Evolutionary conservation across 306 rosid genomes (phyloP), one percentile per base, ranked within the genome.

Genomic region (Carpinus viminea): DNA sequence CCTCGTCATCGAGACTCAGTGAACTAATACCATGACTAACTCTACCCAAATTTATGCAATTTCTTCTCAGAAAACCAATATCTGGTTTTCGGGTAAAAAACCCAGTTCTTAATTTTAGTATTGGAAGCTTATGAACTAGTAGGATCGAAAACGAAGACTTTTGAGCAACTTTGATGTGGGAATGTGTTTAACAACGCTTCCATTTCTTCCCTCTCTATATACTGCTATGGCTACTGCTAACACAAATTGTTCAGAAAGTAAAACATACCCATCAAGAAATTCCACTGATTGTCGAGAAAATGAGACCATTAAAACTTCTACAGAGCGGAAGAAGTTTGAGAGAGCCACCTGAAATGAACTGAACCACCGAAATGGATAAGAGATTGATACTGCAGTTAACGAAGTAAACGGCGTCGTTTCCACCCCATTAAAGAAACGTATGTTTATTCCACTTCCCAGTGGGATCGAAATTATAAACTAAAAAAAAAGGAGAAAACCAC

Each of bases 181-280:
- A 86, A 75, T 73, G 87, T 70, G 82, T 81, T 83, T 46, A 84
- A 76, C 48, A 84, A 82, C 61, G 86, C 89, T 84, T 92, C 91
- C 97, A 92, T 90, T 54, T 12, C 64, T 60, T 64, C 45, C n/a
- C 46, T 64, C 15, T 18, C 45, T 34, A 7, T 55, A 8, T n/a
- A 7, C 60, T 18, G 10, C 60, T 54, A 18, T 2, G 21, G 24
- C 61, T 17, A 55, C 24, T 55, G 61, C 61, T 20, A n/a, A n/a
- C 47, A 64, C 70, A 64, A 34, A 36, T 0, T 64, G 70, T 34
- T 34, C 46, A 34, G 47, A 34, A 64, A 34, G 12, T 16, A 21
- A 64, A 34, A 64, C 70, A 64, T 64, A 64, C 70, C 70, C 70
- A 64, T 34, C 18, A 64, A 55, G 61, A 8, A 55, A 55, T 55